Base-by-base conservation (phyloP, 2,329 filamentous ascomycete genomes). In the Didymella exigua region DNA sequence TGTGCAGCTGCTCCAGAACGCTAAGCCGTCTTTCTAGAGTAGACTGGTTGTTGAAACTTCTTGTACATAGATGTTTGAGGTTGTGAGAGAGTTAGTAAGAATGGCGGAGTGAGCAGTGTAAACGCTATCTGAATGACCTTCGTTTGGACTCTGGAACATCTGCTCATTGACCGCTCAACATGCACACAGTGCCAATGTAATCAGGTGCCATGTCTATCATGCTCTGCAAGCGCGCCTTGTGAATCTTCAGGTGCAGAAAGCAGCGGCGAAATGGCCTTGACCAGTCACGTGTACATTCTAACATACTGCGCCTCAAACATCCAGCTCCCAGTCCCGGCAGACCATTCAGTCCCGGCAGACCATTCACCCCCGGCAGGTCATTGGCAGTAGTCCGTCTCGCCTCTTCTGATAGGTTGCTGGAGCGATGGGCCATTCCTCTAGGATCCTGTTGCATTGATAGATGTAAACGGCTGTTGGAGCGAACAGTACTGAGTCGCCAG, bases 401-500 rank as follows among this genome's bases (percentile, higher is more conserved):
- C 36, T 13, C 13, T 23, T 14, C 13, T 53, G 49, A 23, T 23
- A 37, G 18, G 34, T 36, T 1, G 21, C 49, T 10, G 46, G n/a
- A 18, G 47, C 49, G 5, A 14, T 13, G 10, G 21, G 24, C 49
- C 49, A 53, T 14, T 47, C 37, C 18, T 27, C 29, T 3, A 53
- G 37, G 4, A 53, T 34, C 3, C 36, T 24, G 1, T 29, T 13
- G 11, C 49, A 36, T 10, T 53, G 19, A 14, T 53, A 53, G 23
- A 53, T 30, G 9, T 34, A 37, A 1, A 75, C 80, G 0, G 81
- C 79, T 0, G 81, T 79, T 0, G 80, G 78, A 0, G 74, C 70
- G 52, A 85, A 85, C 1, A 78, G 73, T 24, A 78, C 78, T 5
- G 77, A 70, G 56, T 84, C 79, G 13, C 83, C 79, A 0, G 79